Conservation (phyloP, 2,329 filamentous ascomycete species). For the Talaromyces funiculosus region DNA sequence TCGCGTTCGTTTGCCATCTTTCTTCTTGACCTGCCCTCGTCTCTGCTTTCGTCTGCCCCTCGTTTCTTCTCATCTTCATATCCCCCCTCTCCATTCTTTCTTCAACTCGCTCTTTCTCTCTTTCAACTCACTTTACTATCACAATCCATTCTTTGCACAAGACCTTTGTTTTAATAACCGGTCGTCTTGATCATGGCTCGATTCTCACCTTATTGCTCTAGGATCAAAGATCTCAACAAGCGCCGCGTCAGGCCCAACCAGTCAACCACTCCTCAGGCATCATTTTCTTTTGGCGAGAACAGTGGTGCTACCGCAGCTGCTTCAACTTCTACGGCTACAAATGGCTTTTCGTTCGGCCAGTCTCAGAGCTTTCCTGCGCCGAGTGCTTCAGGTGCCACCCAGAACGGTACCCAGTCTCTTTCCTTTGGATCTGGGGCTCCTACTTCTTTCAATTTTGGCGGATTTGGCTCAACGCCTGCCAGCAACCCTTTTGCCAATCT, state of each 20-base stretch:
- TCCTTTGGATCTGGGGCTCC: constrained; percentile 26
- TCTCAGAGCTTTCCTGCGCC: constrained; percentile 32
- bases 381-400: constrained; percentile 17
- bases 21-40: background rate
- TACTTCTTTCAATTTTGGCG: constrained; percentile 23
- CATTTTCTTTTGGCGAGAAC: constrained; percentile 26
- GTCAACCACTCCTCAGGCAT: constrained; percentile 15
- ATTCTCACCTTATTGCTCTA: constrained; percentile 13
- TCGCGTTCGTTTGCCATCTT: background rate
- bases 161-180: background rate
- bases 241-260: constrained; percentile 20
- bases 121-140: background rate
- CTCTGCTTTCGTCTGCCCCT: background rate
- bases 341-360: constrained; percentile 32
- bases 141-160: background rate
- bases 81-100: background rate
- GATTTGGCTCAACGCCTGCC: constrained; percentile 25
- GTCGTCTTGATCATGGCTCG: background rate
- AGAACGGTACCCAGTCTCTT: constrained; percentile 26
- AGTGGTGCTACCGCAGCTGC: constrained; percentile 24
- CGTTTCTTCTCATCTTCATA: background rate
- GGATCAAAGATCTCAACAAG: constrained; percentile 28
- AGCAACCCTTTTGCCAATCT: constrained; percentile 35
- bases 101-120: background rate
- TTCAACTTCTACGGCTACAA: constrained; percentile 21